Conservation (phyloP, 176 grass and related monocot species). For the Juncus inflexus region DNA sequence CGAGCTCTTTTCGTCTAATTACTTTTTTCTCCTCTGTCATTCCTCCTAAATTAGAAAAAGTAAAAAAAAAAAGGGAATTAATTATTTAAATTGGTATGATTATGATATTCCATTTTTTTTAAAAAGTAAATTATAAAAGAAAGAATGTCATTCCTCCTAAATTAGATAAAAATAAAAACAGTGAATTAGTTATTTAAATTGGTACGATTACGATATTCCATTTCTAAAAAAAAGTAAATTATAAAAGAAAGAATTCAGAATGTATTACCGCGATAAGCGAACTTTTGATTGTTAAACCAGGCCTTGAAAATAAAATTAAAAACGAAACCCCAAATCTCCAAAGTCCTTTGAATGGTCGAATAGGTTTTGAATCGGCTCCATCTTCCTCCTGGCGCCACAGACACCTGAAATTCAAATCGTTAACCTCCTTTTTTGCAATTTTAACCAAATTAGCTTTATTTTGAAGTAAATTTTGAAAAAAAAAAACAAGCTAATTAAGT, state of each 20-base stretch:
- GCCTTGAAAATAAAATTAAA: conserved; percentile 75
- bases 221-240: too few relatives aligned
- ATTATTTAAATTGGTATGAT: too few relatives aligned
- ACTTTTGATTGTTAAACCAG: conserved; percentile 93
- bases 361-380: conserved; percentile 99
- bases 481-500: neutral
- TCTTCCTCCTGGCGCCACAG: conserved; percentile 79
- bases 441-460: neutral
- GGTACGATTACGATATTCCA: too few relatives aligned
- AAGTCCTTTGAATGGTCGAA: conserved; percentile 94
- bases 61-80: too few relatives aligned
- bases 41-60: conserved; percentile 45
- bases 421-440: neutral
- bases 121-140: too few relatives aligned
- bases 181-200: too few relatives aligned
- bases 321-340: conserved; percentile 98
- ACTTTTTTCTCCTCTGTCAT: conserved; percentile 81
- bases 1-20: conserved; percentile 66
- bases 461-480: neutral
- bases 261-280: conserved; percentile 74
- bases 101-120: too few relatives aligned
- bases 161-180: neutral
- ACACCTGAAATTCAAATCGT: conserved; percentile 49
- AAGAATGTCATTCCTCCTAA: conserved; percentile 30
- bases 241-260: too few relatives aligned